Conservation (phyloP, 2,329 filamentous ascomycete genomes). For the Aspergillus pseudotamarii region DNA sequence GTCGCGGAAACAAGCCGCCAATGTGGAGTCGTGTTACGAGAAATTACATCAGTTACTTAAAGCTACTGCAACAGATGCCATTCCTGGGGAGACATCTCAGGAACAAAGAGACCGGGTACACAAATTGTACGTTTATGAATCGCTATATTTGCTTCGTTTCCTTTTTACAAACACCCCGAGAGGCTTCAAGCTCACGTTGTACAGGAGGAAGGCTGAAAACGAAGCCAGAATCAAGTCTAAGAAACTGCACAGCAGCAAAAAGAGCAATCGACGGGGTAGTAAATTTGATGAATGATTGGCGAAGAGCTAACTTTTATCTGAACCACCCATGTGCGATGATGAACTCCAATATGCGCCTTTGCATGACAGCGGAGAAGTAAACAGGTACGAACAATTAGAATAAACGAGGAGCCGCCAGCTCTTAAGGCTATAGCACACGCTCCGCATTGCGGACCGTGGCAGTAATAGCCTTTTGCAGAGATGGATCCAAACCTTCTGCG, state of each 20-base stretch:
- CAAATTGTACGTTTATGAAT: slow-evolving; percentile 48
- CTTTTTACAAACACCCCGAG: not conserved
- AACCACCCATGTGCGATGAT: slow-evolving; percentile 9
- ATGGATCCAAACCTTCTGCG: slow-evolving; percentile 54
- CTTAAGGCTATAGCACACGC: slow-evolving; percentile 29
- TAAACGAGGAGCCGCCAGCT: slow-evolving; percentile 14
- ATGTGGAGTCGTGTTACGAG: slow-evolving; percentile 61
- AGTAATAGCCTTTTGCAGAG: slow-evolving; percentile 55
- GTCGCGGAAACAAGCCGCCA: slow-evolving; percentile 62
- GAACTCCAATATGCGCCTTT: slow-evolving; percentile 29
- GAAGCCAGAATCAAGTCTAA: slow-evolving; percentile 60
- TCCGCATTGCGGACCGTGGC: slow-evolving; percentile 42
- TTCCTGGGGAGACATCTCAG: slow-evolving; percentile 64
- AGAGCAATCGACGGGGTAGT: slow-evolving; percentile 54
- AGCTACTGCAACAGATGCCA: slow-evolving; percentile 51
- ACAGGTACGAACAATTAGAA: not conserved
- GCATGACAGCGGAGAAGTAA: slow-evolving; percentile 4
- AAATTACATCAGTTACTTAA: slow-evolving; percentile 60
- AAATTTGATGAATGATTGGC: slow-evolving; percentile 39
- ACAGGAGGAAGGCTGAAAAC: slow-evolving; percentile 60
- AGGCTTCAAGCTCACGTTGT: slow-evolving; percentile 13
- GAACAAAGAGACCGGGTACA: slow-evolving; percentile 59
- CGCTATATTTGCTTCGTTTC: not conserved
- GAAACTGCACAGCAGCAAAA: slow-evolving; percentile 65
- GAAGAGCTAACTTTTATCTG: slow-evolving; percentile 24